A percentile compares a stretch with the other conserved stretches of the same genome.
These are phyloP conservation scores for Cladobotryum protrusum DNA, from an alignment of 2,329 filamentous ascomycete genomes.

Conservation along the genomic window DNA sequence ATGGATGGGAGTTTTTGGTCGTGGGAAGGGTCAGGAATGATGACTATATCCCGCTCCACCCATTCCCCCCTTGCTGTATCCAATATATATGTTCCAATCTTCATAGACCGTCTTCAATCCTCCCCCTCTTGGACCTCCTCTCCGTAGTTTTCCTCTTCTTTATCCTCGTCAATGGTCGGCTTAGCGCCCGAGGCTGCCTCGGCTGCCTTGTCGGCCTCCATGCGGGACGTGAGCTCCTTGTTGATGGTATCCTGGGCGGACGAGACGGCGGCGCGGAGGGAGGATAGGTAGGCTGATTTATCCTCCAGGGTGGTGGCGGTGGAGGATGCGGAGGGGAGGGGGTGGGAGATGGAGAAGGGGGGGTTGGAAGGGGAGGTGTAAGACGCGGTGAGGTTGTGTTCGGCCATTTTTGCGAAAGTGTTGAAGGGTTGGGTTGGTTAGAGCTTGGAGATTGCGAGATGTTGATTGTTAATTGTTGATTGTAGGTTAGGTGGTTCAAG, in stretches of 20 bases:
- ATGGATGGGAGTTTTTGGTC: too few relatives aligned
- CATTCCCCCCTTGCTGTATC: too few relatives aligned
- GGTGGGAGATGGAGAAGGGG: constrained; percentile 38
- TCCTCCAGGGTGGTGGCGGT: constrained; percentile 24
- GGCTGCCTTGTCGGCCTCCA: constrained; percentile 63
- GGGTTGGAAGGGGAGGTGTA: constrained; percentile 49
- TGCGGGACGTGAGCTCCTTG: constrained; percentile 62
- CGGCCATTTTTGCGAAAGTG: too few relatives aligned
- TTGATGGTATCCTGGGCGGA: constrained; percentile 63
- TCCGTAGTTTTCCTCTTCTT: constrained; percentile 74
- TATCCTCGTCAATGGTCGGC: constrained; percentile 41
- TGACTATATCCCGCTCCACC: background rate
- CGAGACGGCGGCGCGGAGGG: constrained; percentile 51
- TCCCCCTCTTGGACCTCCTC: constrained; percentile 72
- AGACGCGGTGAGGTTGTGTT: constrained; percentile 35
- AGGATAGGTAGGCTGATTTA: constrained; percentile 54
- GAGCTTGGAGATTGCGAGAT: background rate
- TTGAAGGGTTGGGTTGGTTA: too few relatives aligned
- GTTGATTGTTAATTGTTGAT: constrained; percentile 2
- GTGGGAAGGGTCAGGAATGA: too few relatives aligned
- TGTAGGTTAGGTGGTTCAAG: background rate
- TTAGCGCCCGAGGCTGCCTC: constrained; percentile 25
- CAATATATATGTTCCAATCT: background rate
- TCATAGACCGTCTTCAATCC: constrained; percentile 15
- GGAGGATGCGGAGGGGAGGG: constrained; percentile 26